Conservation (phyloP, 257 asterid species). For the Solanum dulcamara region DNA sequence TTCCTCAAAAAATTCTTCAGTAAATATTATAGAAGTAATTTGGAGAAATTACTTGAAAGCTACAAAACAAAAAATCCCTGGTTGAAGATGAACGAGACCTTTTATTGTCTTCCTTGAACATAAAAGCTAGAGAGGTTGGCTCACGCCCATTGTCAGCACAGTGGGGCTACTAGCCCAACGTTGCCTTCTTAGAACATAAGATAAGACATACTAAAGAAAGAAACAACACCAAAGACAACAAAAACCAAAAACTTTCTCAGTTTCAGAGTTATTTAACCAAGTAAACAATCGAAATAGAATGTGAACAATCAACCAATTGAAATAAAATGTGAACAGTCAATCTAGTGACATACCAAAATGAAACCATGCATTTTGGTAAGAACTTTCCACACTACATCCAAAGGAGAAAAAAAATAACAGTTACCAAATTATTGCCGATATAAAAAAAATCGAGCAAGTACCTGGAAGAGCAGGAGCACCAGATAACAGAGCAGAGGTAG, state of each 20-base stretch:
- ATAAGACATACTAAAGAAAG: conserved; percentile 94
- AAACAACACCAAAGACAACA: conserved; percentile 97
- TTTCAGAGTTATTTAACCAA: conserved; percentile 47
- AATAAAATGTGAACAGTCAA: conserved; percentile 23
- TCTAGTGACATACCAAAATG: conserved; percentile 53
- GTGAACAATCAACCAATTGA: conserved; percentile 33
- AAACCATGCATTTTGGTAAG: conserved; percentile 68
- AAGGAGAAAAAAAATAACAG: conserved; percentile 23
- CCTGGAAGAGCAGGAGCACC: conserved; percentile 43
- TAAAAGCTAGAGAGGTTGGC: conserved; percentile 97
- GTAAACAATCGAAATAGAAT: conserved; percentile 39
- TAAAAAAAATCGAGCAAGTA: conserved; percentile 20
- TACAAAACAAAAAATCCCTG: conserved; percentile 78
- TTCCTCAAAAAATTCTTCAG: not conserved
- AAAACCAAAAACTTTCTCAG: conserved; percentile 93
- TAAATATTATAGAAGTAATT: not conserved
- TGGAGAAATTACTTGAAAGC: conserved; percentile 26
- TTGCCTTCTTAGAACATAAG: conserved; percentile 95
- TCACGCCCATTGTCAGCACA: conserved; percentile 99
- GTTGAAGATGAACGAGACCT: conserved; percentile 99
- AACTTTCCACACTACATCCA: conserved; percentile 67
- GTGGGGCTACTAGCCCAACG: conserved; percentile 99
- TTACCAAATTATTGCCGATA: conserved; percentile 12
- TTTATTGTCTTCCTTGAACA: conserved; percentile 84
- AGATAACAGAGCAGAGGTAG: conserved; percentile 51